Evolutionary conservation across 441 rosid species (phyloP), one percentile per base, ranked within the genome.

Genomic region (Jatropha multifida): DNA sequence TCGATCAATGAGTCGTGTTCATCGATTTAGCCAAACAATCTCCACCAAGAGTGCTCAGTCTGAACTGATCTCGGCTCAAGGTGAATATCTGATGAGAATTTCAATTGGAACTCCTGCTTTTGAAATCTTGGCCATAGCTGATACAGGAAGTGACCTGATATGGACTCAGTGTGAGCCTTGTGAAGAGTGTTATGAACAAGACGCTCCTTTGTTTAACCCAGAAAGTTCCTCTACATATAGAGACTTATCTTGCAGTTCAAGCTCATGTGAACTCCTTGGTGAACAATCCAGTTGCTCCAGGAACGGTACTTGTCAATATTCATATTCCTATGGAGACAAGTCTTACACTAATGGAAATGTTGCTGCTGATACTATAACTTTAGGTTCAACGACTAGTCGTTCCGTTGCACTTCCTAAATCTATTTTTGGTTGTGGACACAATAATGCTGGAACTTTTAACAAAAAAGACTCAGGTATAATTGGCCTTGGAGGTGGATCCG

Each of bases 401-500:
- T 73, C 80, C 6, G 73, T 82, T 17, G 23, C 83, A 27, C 72
- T 86, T 7, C 88, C 84, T 0, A 72, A 74, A 3, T 70, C 80
- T 0, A 68, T 81, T 4, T 73, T 88, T 20, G 93, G 93, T 5
- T 92, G 92, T 56, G 91, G 97, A 12, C 85, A 82, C 54, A 49
- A 82, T 18, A 88, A 86, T 5, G 84, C 63, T 0, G 89, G 90
- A 37, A 68, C 75, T 0, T 85, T 83, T 48, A 81, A 77, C 41
- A 68, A 73, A 2, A 44, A 72, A 18, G 93, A 88, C 7, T 86
- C 94, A 0, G 92, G 94, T 0, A 81, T 90, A 13, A 41, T 86
- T 0, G 92, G 94, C 15, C 91, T 92, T 0, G 93, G 93, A 2
- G 88, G 87, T 0, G 90, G 94, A 5, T 61, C 79, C 0, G 52